phyloP scores from a whole-genome alignment of 1,284 basidiomycete genomes.

The Irpex rosettiformis region DNA sequence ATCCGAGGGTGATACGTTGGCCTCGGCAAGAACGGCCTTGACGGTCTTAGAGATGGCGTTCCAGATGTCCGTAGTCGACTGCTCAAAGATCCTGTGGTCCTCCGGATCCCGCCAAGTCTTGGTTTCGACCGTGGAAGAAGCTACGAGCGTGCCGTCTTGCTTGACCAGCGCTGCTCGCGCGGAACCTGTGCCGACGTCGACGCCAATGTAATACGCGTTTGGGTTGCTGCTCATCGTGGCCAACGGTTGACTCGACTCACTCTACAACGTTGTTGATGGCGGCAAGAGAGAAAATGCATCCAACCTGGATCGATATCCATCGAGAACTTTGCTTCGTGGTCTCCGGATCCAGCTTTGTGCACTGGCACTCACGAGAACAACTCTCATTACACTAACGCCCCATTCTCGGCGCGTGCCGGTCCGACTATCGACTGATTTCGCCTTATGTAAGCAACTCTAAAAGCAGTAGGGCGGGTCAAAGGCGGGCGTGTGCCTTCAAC shows the following conservation, averaged over 20 bases:
- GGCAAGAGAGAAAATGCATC: no score
- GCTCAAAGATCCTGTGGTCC: slow-evolving; percentile 94
- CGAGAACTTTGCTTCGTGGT: no score
- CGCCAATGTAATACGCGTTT: slow-evolving; percentile 55
- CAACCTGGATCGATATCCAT: not conserved
- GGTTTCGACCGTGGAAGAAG: slow-evolving; percentile 77
- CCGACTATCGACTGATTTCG: no score
- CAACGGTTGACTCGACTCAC: not conserved
- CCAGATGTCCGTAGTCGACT: slow-evolving; percentile 91
- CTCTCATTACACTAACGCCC: no score
- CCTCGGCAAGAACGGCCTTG: slow-evolving; percentile 61
- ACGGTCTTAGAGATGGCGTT: slow-evolving; percentile 69
- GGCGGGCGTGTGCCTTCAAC: not conserved
- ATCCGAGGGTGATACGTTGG: slow-evolving; percentile 55
- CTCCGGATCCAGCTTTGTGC: no score
- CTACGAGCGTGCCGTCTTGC: slow-evolving; percentile 71
- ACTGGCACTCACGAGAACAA: no score
- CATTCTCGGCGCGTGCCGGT: no score
- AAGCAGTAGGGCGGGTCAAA: not conserved
- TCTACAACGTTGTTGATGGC: no score
- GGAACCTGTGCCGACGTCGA: slow-evolving; percentile 90
- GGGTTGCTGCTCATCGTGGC: slow-evolving; percentile 1
- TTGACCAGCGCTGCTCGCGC: slow-evolving; percentile 86
- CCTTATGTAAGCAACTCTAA: no score
- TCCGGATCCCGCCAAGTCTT: slow-evolving; percentile 80